phyloP scores from a whole-genome alignment of 2,329 filamentous ascomycete genomes.

The Exophiala calicioides region DNA sequence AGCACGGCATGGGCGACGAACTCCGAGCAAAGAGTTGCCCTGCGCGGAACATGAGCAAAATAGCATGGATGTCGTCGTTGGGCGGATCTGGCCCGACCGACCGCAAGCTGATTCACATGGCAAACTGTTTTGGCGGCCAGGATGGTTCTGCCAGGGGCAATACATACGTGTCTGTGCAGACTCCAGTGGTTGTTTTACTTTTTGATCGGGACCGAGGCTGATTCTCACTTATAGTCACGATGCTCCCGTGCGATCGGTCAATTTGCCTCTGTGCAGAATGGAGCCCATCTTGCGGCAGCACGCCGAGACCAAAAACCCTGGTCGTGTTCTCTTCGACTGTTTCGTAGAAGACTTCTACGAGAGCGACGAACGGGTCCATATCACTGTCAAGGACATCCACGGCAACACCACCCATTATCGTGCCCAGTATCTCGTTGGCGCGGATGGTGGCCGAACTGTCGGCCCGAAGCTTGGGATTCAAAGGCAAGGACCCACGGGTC shows the following conservation, averaged over 20 bases:
- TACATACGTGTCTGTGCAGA: neutral
- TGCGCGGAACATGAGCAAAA: conserved; percentile 31
- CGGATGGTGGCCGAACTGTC: conserved; percentile 36
- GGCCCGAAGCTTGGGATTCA: conserved; percentile 33
- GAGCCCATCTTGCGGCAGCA: conserved; percentile 40
- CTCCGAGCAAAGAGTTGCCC: conserved; percentile 27
- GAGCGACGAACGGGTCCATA: neutral
- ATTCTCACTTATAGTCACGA: too few species aligned
- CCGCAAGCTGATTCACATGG: conserved; percentile 1
- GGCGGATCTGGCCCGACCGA: conserved; percentile 28
- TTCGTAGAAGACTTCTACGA: conserved; percentile 4
- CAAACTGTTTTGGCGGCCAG: conserved; percentile 2
- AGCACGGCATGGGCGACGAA: conserved; percentile 34
- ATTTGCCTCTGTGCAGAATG: conserved; percentile 19
- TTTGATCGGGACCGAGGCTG: too few species aligned
- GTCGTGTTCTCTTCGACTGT: neutral
- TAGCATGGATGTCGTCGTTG: conserved; percentile 37
- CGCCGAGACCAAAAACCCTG: neutral
- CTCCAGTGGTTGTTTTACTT: too few species aligned
- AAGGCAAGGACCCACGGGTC: conserved; percentile 34
- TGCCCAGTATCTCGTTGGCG: conserved; percentile 36
- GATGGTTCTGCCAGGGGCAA: neutral
- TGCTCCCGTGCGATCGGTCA: conserved; percentile 1
- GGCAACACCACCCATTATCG: conserved; percentile 23
- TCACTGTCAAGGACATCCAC: conserved; percentile 20